Base-by-base conservation (phyloP, 208 protist species). In the Polymyxa betae region DNA sequence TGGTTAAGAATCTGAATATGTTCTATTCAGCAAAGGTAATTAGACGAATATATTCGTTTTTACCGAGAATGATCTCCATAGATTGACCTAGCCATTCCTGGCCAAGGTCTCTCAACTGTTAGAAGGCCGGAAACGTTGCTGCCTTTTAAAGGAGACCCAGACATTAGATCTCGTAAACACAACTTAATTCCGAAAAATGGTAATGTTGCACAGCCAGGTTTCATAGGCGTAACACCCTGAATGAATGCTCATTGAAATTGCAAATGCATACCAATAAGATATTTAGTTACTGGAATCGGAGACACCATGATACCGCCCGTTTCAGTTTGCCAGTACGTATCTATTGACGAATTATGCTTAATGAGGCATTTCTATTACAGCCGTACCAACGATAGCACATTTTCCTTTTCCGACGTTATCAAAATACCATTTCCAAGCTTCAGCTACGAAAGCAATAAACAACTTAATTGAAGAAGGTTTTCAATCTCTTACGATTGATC, bases 181-280 rank as follows among this genome's bases (percentile, higher is more conserved):
- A 97, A 96, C 89, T 96, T 90, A 38, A 99, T 94, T 52, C 98
- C 98, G 92, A 99, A 99, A 95, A 99, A 98, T 49, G 98, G 98
- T 38, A 97, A 91, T 20, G 89, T 89, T 32, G 91, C 91, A 20
- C 45, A 64, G 16, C 92, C 92, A 44, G 88, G 77, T 16, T 82
- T 82, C 40, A 43, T 82, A 40, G 72, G 72, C 5, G 72, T 82
- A 45, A 43, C 72, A 35, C 72, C 49, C 49, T 60, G n/a, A n/a
- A 60, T 60, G 49, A 60, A 5, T 24, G 24, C 24, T 60, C 49
- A 60, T 5, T 5, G 5, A 60, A 60, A n/a, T n/a, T n/a, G n/a
- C n/a, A n/a, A n/a, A n/a, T n/a, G n/a, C n/a, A n/a, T n/a, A n/a
- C n/a, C n/a, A n/a, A n/a, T n/a, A n/a, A n/a, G n/a, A 88, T 88